Conservation (phyloP, 805 yeast species). For the Candida insectalens region DNA sequence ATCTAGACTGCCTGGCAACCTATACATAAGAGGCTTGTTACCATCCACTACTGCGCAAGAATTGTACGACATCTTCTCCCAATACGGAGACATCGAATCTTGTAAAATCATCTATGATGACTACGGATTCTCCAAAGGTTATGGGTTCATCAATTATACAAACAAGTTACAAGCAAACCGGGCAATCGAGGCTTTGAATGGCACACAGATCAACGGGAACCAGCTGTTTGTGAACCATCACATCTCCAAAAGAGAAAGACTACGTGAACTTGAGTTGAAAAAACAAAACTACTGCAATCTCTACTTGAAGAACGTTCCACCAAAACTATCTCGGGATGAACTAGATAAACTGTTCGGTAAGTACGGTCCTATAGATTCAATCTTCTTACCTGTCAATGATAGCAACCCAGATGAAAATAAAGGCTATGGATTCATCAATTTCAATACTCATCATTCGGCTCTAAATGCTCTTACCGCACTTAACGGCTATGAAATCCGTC, state of each 20-base stretch:
- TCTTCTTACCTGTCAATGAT: conserved; percentile 40
- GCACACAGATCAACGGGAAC: conserved; percentile 18
- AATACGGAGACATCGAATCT: conserved; percentile 32
- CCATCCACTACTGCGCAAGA: conserved; percentile 29
- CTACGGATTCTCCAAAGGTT: conserved; percentile 36
- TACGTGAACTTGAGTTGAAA: conserved; percentile 34
- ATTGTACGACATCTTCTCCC: conserved; percentile 26
- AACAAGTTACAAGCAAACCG: conserved; percentile 47
- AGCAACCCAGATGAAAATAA: conserved; percentile 13
- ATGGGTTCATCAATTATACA: conserved; percentile 61
- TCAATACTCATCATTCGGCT: conserved; percentile 37
- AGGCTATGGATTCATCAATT: conserved; percentile 48
- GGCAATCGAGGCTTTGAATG: conserved; percentile 40
- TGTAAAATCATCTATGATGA: conserved; percentile 40
- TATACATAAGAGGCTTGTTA: conserved; percentile 43
- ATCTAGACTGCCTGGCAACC: conserved; percentile 37
- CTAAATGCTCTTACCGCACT: conserved; percentile 38
- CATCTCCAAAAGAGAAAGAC: conserved; percentile 53
- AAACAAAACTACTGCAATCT: conserved; percentile 42
- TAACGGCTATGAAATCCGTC: conserved; percentile 30
- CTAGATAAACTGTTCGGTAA: conserved; percentile 33
- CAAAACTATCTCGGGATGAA: conserved; percentile 25
- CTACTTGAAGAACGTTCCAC: conserved; percentile 43
- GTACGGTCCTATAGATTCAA: conserved; percentile 39
- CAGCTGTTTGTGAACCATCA: conserved; percentile 51